phyloP scores from a whole-genome alignment of 768 basidiomycete genomes.

The Mycena alexandri region DNA sequence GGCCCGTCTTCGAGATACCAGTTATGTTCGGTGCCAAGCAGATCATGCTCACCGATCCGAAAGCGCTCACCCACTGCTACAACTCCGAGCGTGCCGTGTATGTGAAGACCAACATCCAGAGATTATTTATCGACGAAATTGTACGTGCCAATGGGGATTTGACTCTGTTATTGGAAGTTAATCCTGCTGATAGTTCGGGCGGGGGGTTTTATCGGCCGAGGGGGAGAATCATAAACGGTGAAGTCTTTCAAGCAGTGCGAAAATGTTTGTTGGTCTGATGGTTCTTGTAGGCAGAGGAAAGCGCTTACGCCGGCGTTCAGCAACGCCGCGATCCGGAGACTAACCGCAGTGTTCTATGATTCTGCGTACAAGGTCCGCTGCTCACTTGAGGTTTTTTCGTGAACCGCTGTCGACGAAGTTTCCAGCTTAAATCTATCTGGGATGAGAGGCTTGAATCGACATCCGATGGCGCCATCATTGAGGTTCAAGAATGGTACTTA shows the following conservation, averaged over 20 bases:
- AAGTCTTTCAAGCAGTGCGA: background rate
- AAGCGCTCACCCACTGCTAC: conserved; percentile 42
- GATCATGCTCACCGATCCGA: conserved; percentile 41
- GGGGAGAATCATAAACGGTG: conserved; percentile 42
- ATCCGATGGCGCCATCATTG: conserved; percentile 30
- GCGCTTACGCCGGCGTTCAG: conserved; percentile 56
- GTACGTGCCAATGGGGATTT: background rate
- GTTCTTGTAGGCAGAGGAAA: conserved; percentile 48
- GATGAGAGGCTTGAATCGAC: conserved; percentile 32
- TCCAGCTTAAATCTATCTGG: conserved; percentile 34
- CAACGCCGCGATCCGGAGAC: conserved; percentile 52
- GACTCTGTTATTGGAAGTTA: background rate
- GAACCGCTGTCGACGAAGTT: background rate
- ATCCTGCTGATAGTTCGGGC: conserved; percentile 21
- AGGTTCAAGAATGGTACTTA: conserved; percentile 38
- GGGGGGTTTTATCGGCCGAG: conserved; percentile 37
- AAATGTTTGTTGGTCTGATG: background rate
- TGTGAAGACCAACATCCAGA: conserved; percentile 32
- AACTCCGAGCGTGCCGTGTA: conserved; percentile 30
- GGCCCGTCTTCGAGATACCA: conserved; percentile 32
- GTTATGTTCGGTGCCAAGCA: conserved; percentile 22
- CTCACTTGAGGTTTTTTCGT: too few relatives aligned
- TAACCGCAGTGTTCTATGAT: conserved; percentile 55
- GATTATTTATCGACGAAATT: conserved; percentile 17
- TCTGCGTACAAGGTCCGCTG: conserved; percentile 53